Evolutionary conservation across 345 rosid species (phyloP), one percentile per base, ranked within the genome.

Genomic region (Ceriops decandra): DNA sequence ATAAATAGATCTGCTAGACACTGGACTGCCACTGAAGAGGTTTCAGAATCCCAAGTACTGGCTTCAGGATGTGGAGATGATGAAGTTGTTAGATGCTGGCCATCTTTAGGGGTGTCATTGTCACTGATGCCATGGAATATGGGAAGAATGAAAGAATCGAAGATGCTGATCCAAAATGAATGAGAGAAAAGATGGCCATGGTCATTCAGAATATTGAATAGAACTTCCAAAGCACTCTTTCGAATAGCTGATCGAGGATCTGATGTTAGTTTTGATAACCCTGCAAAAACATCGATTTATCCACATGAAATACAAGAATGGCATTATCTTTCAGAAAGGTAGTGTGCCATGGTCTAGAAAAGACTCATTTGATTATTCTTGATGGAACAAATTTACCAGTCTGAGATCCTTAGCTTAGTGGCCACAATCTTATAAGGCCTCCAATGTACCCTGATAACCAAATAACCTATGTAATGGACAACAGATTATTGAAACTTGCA

Each of bases 171-270:
- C 97, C 95, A 91, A 74, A 91, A 88, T 42, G 85, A 76, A 58
- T 62, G 76, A n/a, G 97, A 87, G 84, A 93, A 93, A 52, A 90
- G 87, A 82, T 88, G 91, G 54, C 98, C 98, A 63, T 93, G 98
- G 81, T 93, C 97, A 80, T 85, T 91, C n/a, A 93, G 81, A 79
- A 93, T 91, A 80, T 89, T 87, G 77, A 93, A 91, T 74, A 93
- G 91, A 59, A 93, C 92, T 85, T 93, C 96, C 82, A 91, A 73
- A 42, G 98, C 82, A 85, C 92, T 89, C 83, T 85, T 93, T 64
- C 90, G 87, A 70, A 93, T 93, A 56, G 89, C 82, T 63, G 82
- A 75, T 85, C 97, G 83, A 60, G 97, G 84, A 85, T 87, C 97
- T 46, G 89, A 86, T 52, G 97, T 89, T 69, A 93, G 78, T 66